Conservation (phyloP, 2,329 filamentous ascomycete genomes). For the Fusarium mangiferae region DNA sequence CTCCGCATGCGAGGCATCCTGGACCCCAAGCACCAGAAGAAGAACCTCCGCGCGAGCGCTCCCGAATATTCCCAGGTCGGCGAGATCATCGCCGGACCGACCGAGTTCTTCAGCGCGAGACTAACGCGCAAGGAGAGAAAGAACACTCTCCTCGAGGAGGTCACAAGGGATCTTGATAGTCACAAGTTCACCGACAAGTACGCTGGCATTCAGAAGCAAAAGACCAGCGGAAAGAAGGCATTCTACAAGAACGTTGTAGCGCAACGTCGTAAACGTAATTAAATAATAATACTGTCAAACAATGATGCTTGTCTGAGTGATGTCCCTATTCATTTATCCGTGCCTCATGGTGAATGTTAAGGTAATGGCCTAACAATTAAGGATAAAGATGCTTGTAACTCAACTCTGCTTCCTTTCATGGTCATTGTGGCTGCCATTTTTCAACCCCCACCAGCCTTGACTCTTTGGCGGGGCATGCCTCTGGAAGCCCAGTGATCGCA, state of each 20-base stretch:
- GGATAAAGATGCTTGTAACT: neutral
- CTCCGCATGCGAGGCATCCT: constrained; percentile 89
- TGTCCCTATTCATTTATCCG: neutral
- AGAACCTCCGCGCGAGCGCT: constrained; percentile 72
- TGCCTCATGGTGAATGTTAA: neutral
- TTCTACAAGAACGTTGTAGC: constrained; percentile 84
- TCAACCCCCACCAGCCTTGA: neutral
- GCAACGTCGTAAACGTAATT: constrained; percentile 46
- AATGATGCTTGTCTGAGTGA: neutral
- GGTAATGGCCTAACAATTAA: neutral
- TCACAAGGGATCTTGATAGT: constrained; percentile 64
- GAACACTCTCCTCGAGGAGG: constrained; percentile 85
- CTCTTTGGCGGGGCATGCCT: neutral
- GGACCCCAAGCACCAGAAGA: constrained; percentile 94
- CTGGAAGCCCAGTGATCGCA: neutral
- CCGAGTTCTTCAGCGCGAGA: constrained; percentile 84
- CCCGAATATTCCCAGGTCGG: constrained; percentile 91
- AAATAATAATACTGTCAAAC: constrained; percentile 18
- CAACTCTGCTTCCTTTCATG: neutral
- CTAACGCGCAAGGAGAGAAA: constrained; percentile 90
- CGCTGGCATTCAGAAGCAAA: constrained; percentile 81
- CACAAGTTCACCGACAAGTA: constrained; percentile 89
- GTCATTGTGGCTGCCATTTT: neutral
- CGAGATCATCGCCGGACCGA: constrained; percentile 86
- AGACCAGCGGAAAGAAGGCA: constrained; percentile 87